Evolutionary conservation across 176 grass and related monocot species (phyloP), one percentile per base, ranked within the genome.

Genomic region (Lolium rigidum): DNA sequence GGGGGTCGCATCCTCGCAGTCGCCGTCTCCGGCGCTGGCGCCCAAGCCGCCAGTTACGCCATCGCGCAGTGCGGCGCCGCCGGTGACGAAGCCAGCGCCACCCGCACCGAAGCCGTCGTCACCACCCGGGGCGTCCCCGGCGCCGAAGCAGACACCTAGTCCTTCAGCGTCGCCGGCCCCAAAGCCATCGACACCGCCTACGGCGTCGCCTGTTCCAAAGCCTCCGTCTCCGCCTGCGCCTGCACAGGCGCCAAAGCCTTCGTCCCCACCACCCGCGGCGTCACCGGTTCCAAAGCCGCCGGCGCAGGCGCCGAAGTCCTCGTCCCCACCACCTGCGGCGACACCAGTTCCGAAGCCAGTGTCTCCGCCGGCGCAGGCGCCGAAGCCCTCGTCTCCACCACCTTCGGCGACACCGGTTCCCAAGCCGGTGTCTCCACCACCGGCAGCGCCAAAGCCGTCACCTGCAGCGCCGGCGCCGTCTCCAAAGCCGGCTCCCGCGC

Each of bases 1-100:
- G 9, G 76, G 31, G 41, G 69, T 37, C 68, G 26, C 76, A 39
- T 72, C 76, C 10, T 15, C 85, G 80, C 83, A 90, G 63, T 18
- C 89, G 46, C 54, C 52, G 26, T 14, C 80, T 1, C 12, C 79
- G 3, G 18, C 80, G 7, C 10, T 38, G 39, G 77, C 71, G 0
- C 83, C 77, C 0, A 81, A 31, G 14, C 68, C 88, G 0, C 38
- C 68, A 6, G 4, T 52, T 10, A 21, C 88, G 44, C 26, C 61
- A 20, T 71, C 83, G 28, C 28, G 31, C 25, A 20, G 49, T 7
- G 13, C 50, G 9, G 24, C 39, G 0, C 14, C 69, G 9, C 6
- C 58, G 22, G 76, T 69, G 5, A 76, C 35, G 0, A 80, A 37
- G 28, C 65, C 87, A 0, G 48, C 64, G 0, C 10, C 24, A 9